phyloP scores from a whole-genome alignment of 768 basidiomycete genomes.

The Coprinopsis sp. region DNA sequence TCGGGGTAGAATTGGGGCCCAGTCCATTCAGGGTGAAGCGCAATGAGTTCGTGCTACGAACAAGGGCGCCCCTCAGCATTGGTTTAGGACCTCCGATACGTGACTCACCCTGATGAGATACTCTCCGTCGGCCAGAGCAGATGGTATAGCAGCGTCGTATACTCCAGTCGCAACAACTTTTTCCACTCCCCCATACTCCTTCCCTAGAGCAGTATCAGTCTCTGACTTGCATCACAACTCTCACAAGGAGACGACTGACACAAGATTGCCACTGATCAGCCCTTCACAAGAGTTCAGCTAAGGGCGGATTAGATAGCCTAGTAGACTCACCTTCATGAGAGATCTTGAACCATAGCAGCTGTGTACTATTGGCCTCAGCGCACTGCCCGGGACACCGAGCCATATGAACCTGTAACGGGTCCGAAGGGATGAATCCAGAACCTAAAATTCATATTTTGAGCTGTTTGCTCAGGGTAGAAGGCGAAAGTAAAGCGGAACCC shows the following conservation, averaged over 20 bases:
- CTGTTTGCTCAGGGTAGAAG: background rate
- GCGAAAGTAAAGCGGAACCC: conserved; percentile 14
- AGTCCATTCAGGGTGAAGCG: conserved; percentile 29
- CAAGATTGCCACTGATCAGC: conserved; percentile 5
- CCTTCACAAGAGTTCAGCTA: background rate
- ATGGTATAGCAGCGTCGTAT: conserved; percentile 30
- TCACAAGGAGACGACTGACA: background rate
- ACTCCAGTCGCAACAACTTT: conserved; percentile 22
- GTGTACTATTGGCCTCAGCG: conserved; percentile 26
- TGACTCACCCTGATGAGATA: conserved; percentile 30
- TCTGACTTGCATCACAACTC: background rate
- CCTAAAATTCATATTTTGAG: conserved; percentile 10
- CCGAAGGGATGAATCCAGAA: conserved; percentile 31
- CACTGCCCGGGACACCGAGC: conserved; percentile 30
- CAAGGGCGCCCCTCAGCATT: background rate
- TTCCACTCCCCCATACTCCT: conserved; percentile 26
- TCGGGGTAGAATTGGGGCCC: conserved; percentile 37
- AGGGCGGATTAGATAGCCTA: conserved; percentile 22
- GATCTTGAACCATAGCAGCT: conserved; percentile 36
- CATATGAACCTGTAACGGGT: conserved; percentile 34
- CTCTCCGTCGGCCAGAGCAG: conserved; percentile 29
- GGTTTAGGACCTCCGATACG: background rate
- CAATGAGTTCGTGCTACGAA: conserved; percentile 30
- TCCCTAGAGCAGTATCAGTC: conserved; percentile 9
- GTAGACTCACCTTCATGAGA: conserved; percentile 26